Conservation (phyloP, 2,329 filamentous ascomycete species). For the Alternaria atra region DNA sequence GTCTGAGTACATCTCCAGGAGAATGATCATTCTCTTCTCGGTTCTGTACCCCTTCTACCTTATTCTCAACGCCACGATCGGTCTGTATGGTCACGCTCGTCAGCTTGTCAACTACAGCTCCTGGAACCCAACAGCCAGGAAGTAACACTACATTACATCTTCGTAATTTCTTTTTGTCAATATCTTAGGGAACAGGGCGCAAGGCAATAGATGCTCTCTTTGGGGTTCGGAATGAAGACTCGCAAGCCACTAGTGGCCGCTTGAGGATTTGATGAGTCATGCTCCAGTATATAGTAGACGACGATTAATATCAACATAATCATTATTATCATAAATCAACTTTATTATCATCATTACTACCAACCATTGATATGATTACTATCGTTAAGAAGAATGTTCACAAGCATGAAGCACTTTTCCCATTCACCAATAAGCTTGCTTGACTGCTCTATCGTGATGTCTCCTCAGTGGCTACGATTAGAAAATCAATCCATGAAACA, state of each 20-base stretch:
- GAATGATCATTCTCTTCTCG: conserved; percentile 56
- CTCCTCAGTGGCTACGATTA: neutral
- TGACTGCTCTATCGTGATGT: neutral
- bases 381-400: neutral
- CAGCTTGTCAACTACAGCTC: conserved; percentile 57
- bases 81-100: conserved; percentile 58
- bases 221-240: neutral
- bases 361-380: neutral
- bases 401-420: neutral
- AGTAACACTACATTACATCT: conserved; percentile 18
- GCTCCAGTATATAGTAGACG: neutral
- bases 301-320: conserved; percentile 2
- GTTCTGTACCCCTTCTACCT: conserved; percentile 57
- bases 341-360: neutral
- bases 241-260: neutral
- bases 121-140: conserved; percentile 59
- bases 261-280: neutral
- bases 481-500: neutral
- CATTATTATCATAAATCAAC: neutral
- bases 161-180: neutral
- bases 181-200: neutral
- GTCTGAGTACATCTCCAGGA: conserved; percentile 56
- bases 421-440: neutral
- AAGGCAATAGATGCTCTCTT: neutral
- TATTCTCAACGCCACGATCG: conserved; percentile 56